Percentiles rank a stretch among this genome's conserved stretches.
Evolutionary conservation across 148 eudicot genomes (phyloP).

Genomic region (Dianthus caryophyllus): DNA sequence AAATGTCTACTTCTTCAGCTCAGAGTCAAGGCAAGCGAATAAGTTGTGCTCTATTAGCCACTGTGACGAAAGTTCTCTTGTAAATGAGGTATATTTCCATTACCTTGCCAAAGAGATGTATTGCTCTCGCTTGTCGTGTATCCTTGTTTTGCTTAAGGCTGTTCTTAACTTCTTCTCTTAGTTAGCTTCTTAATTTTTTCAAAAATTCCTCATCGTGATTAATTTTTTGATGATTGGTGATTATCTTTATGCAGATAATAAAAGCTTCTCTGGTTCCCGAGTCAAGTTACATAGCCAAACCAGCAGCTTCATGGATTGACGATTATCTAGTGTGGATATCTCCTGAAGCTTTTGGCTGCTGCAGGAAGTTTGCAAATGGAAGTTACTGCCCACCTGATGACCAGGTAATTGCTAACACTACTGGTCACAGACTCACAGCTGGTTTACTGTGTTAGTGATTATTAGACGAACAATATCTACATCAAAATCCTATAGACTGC

Average conservation of each 20-base stretch:
- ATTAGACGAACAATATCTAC: neutral
- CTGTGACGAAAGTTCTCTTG: constrained; percentile 89
- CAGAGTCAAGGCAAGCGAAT: constrained; percentile 88
- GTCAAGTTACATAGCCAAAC: constrained; percentile 91
- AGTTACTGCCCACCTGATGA: constrained; percentile 94
- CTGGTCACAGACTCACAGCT: constrained; percentile 1
- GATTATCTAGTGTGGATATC: constrained; percentile 98
- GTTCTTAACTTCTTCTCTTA: neutral
- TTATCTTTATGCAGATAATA: constrained; percentile 52
- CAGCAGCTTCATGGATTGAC: constrained; percentile 99
- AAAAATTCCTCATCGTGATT: constrained; percentile 1
- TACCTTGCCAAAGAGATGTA: neutral
- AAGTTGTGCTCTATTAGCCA: constrained; percentile 90
- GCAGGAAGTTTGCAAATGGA: constrained; percentile 88
- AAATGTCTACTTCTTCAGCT: constrained; percentile 44
- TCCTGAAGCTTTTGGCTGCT: constrained; percentile 99
- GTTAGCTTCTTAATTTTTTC: neutral
- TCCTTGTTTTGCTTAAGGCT: constrained; percentile 1
- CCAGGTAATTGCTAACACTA: constrained; percentile 49
- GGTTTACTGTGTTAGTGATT: constrained; percentile 6
- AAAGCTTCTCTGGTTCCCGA: constrained; percentile 74
- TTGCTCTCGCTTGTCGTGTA: neutral
- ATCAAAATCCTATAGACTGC: neutral
- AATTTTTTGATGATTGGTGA: constrained; percentile 12
- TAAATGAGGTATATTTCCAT: constrained; percentile 68